phyloP scores from a whole-genome alignment of 768 basidiomycete species.

The Sutorius australiensis region DNA sequence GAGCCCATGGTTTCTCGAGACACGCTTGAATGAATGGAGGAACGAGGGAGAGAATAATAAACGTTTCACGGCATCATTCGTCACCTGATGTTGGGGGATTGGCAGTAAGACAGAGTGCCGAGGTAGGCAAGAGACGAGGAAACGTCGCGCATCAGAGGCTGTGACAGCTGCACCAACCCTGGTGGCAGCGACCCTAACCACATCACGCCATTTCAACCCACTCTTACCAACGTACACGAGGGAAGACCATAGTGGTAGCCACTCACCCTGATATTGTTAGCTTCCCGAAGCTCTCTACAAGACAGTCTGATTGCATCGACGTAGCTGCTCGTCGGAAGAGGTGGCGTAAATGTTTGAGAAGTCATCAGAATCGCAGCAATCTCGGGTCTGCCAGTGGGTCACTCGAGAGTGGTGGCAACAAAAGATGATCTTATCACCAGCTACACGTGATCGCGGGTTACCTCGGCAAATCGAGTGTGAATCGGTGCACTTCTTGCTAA shows the following conservation, averaged over 20 bases:
- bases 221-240: neutral
- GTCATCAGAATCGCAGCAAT: conserved; percentile 10
- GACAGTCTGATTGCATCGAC: conserved; percentile 53
- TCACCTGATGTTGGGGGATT: conserved; percentile 43
- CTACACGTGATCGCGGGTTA: conserved; percentile 17
- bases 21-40: conserved; percentile 54
- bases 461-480: neutral
- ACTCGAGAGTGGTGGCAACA: too few species aligned
- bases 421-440: conserved; percentile 7
- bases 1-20: conserved; percentile 65
- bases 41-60: conserved; percentile 66
- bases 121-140: neutral
- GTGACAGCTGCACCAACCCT: neutral
- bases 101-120: conserved; percentile 7
- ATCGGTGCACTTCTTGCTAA: neutral
- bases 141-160: neutral
- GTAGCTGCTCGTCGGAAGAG: conserved; percentile 43
- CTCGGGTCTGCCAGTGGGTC: too few species aligned
- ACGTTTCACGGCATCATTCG: conserved; percentile 51
- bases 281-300: conserved; percentile 43
- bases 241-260: neutral
- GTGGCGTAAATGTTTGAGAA: conserved; percentile 33
- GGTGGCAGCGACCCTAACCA: neutral
- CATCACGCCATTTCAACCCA: neutral
- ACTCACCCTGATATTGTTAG: conserved; percentile 52